phyloP scores from a whole-genome alignment of 768 basidiomycete genomes.

The Pleurotus sapidus region DNA sequence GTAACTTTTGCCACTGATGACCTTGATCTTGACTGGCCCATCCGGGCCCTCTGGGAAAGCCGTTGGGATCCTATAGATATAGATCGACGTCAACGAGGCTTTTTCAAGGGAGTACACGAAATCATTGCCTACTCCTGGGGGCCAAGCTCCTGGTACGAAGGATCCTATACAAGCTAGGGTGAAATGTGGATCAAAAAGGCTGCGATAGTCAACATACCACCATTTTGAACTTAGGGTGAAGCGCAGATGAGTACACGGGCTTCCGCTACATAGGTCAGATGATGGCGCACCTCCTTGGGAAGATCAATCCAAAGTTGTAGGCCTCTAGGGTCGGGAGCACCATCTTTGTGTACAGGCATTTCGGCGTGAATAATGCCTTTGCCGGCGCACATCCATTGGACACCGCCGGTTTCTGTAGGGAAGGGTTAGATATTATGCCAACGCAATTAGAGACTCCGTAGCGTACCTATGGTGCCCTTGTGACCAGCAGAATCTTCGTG shows the following conservation, averaged over 20 bases:
- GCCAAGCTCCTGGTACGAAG: conserved; percentile 80
- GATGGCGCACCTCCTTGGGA: conserved; percentile 53
- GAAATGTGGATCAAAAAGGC: not conserved
- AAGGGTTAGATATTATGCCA: not conserved
- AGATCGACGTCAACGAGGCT: not conserved
- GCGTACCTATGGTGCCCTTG: conserved; percentile 59
- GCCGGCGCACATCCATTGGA: conserved; percentile 94
- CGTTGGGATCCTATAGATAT: conserved; percentile 53
- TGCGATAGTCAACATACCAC: conserved; percentile 33
- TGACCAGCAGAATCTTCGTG: conserved; percentile 95
- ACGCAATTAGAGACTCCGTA: not conserved
- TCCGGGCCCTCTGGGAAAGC: conserved; percentile 70
- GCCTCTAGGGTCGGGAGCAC: conserved; percentile 71
- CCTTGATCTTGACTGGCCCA: conserved; percentile 69
- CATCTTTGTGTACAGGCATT: conserved; percentile 79
- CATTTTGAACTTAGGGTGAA: conserved; percentile 67
- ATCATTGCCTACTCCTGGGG: conserved; percentile 48
- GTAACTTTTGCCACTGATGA: conserved; percentile 88
- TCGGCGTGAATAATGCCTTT: conserved; percentile 80
- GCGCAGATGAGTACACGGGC: conserved; percentile 8
- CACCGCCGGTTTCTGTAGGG: conserved; percentile 63
- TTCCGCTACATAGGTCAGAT: conserved; percentile 15
- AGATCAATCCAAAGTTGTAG: conserved; percentile 89
- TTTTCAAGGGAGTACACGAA: not conserved
- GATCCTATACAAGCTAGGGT: conserved; percentile 41